Evolutionary conservation across 192 early-diverging fungal genomes (phyloP).

Genomic region (Entomortierella beljakovae): DNA sequence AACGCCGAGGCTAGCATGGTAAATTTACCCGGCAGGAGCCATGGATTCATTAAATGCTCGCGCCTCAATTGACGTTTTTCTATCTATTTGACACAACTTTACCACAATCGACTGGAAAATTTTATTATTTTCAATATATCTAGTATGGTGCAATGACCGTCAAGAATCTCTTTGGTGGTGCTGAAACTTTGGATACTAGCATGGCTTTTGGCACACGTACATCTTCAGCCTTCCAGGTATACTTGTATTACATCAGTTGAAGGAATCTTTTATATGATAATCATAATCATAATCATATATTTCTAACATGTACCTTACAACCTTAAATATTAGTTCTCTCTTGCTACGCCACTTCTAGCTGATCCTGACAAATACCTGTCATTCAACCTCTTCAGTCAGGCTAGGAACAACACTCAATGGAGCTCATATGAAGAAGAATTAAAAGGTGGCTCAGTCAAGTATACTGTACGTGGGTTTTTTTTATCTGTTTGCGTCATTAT

Average conservation of each 20-base stretch:
- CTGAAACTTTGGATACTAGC: conserved; percentile 80
- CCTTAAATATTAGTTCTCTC: conserved; percentile 62
- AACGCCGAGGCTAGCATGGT: conserved; percentile 91
- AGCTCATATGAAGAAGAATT: conserved; percentile 81
- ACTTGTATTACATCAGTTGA: too few species aligned
- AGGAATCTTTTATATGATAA: neutral
- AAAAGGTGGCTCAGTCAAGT: conserved; percentile 67
- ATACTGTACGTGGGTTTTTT: conserved; percentile 56
- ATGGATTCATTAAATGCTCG: too few species aligned
- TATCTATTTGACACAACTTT: too few species aligned
- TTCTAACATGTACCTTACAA: neutral
- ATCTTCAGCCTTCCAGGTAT: conserved; percentile 63
- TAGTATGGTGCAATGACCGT: conserved; percentile 70
- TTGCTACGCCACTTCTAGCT: conserved; percentile 76
- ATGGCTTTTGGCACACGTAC: conserved; percentile 84
- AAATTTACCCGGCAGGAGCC: conserved; percentile 2
- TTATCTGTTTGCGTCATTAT: neutral
- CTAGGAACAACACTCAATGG: conserved; percentile 71
- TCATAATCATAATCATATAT: neutral
- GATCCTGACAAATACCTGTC: conserved; percentile 77
- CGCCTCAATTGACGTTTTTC: too few species aligned
- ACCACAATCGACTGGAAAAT: neutral
- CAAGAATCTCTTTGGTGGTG: conserved; percentile 91
- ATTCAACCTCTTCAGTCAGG: conserved; percentile 72
- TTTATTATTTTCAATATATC: neutral